These are phyloP conservation scores for Aurantiochytrium sp. DNA, from an alignment of 108 stramenopile species.

Conservation along the genomic window DNA sequence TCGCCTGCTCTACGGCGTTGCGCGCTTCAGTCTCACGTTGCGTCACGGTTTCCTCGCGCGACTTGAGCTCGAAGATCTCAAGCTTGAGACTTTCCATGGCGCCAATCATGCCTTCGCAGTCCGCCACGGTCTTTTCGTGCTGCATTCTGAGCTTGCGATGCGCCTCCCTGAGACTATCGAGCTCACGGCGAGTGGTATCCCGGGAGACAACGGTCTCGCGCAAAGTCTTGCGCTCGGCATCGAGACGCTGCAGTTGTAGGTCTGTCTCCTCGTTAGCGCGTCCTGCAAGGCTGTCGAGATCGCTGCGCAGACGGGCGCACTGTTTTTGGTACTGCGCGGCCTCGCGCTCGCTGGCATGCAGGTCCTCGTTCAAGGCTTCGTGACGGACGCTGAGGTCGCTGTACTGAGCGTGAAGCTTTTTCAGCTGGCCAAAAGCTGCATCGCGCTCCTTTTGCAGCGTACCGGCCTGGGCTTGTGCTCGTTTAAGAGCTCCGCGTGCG, in stretches of 20 bases:
- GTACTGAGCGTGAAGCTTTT: background rate
- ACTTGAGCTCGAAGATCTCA: background rate
- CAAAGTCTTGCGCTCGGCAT: background rate
- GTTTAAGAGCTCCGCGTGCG: background rate
- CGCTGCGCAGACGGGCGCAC: background rate
- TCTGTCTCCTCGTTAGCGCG: slow-evolving; percentile 5
- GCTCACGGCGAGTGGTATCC: background rate
- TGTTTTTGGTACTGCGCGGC: background rate
- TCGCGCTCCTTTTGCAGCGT: background rate
- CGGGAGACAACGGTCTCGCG: background rate
- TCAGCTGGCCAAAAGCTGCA: background rate
- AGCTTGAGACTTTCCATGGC: background rate
- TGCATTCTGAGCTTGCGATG: background rate
- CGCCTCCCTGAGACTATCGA: background rate
- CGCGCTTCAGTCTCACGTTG: background rate
- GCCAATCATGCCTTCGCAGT: background rate
- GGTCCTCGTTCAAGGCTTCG: background rate
- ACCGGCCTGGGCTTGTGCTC: background rate
- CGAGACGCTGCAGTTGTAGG: background rate
- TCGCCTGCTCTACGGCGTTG: background rate
- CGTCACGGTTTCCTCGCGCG: background rate
- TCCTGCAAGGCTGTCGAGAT: background rate
- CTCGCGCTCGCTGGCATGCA: background rate
- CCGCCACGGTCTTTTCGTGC: background rate
- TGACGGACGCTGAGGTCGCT: background rate